A percentile compares a stretch with the other conserved stretches of the same genome.
Evolutionary conservation across 768 basidiomycete species (phyloP).

Genomic region (Collybiopsis confluens): DNA sequence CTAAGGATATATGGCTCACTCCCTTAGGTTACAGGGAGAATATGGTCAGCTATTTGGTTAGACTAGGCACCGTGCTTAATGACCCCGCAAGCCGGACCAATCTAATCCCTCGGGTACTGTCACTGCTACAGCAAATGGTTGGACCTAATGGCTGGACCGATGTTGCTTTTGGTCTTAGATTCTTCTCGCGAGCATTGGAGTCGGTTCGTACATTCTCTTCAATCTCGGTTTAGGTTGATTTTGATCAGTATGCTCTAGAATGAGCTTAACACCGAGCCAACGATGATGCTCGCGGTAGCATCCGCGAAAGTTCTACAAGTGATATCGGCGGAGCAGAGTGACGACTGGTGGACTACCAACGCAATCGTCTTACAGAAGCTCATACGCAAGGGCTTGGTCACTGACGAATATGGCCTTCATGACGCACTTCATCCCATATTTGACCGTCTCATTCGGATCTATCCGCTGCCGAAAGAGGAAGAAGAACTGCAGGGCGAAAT

Average conservation of each 20-base stretch:
- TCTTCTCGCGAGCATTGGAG: constrained; percentile 81
- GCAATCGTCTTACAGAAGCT: constrained; percentile 73
- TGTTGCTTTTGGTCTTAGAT: constrained; percentile 86
- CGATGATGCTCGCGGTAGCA: constrained; percentile 67
- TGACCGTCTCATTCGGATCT: constrained; percentile 70
- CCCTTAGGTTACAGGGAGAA: constrained; percentile 81
- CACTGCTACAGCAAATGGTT: constrained; percentile 72
- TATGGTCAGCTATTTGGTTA: constrained; percentile 93
- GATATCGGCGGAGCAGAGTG: constrained; percentile 76
- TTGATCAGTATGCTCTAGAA: constrained; percentile 43
- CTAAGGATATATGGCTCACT: constrained; percentile 55
- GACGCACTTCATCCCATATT: constrained; percentile 81
- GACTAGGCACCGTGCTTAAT: constrained; percentile 70
- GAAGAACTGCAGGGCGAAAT: constrained; percentile 72
- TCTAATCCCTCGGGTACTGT: constrained; percentile 60
- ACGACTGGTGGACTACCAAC: constrained; percentile 77
- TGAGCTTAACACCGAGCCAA: constrained; percentile 65
- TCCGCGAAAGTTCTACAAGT: constrained; percentile 87
- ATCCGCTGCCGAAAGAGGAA: constrained; percentile 74
- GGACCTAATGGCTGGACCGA: constrained; percentile 85
- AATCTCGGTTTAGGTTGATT: background rate
- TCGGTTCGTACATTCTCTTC: constrained; percentile 44
- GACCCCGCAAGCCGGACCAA: constrained; percentile 44
- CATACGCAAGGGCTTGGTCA: constrained; percentile 80
- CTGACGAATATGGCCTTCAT: constrained; percentile 75